These are phyloP conservation scores for Phytopythium mirpurense DNA, from an alignment of 352 stramenopile genomes.

Conservation along the genomic window DNA sequence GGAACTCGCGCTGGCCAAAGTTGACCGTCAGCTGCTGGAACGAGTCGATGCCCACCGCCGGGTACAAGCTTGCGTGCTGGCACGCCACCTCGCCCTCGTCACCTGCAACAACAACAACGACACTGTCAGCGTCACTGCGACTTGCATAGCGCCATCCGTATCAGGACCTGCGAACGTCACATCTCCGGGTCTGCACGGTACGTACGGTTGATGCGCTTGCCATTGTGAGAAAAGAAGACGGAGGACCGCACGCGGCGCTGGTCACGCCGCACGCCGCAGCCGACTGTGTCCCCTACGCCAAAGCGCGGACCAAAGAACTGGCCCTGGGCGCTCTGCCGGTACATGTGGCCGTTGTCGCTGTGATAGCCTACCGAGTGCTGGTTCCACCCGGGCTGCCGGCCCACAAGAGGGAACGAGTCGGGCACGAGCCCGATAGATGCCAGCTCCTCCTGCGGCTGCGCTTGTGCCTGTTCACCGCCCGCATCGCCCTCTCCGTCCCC, in stretches of 20 bases:
- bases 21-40: slow-evolving; percentile 76
- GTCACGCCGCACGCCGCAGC: slow-evolving; percentile 61
- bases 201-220: slow-evolving; percentile 27
- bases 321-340: slow-evolving; percentile 47
- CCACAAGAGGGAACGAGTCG: slow-evolving; percentile 44
- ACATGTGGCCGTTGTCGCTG: slow-evolving; percentile 74
- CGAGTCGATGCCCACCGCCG: slow-evolving; percentile 79
- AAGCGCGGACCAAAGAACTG: slow-evolving; percentile 54
- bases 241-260: slow-evolving; percentile 26
- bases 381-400: slow-evolving; percentile 70
- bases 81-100: slow-evolving; percentile 20
- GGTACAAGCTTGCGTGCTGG: slow-evolving; percentile 50
- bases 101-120: neutral
- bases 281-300: slow-evolving; percentile 58
- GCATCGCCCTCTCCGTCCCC: neutral
- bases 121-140: neutral
- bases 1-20: slow-evolving; percentile 74
- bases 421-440: slow-evolving; percentile 54
- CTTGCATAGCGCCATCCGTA: too few relatives aligned
- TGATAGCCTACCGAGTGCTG: slow-evolving; percentile 67
- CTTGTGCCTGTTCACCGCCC: neutral
- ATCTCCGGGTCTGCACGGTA: neutral
- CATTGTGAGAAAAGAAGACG: slow-evolving; percentile 74
- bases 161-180: too few relatives aligned
- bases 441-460: slow-evolving; percentile 22